These are phyloP conservation scores for Clitoria ternatea DNA, from an alignment of 306 rosid species.

Conservation along the genomic window DNA sequence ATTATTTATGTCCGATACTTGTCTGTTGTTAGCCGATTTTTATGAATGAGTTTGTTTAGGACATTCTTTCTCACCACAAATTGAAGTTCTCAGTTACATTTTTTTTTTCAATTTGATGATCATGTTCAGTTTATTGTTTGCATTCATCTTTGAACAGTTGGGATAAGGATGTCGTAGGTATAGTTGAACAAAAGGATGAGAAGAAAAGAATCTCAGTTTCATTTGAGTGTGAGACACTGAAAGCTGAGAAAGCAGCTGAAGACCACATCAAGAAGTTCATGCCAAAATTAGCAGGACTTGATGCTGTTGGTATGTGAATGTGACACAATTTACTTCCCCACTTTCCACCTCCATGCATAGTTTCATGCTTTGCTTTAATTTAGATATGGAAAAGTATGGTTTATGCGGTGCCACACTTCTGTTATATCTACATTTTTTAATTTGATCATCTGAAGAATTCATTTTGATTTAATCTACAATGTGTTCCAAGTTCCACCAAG, in stretches of 20 bases:
- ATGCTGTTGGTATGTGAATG: conserved; percentile 83
- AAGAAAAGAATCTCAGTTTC: conserved; percentile 54
- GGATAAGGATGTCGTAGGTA: conserved; percentile 68
- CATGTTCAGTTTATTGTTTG: conserved; percentile 11
- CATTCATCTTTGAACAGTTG: conserved; percentile 53
- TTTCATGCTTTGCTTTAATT: background rate
- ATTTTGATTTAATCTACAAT: background rate
- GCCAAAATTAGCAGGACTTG: conserved; percentile 85
- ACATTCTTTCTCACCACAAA: background rate
- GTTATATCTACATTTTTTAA: background rate
- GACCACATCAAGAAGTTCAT: conserved; percentile 79
- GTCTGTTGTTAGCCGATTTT: background rate
- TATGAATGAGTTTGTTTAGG: background rate
- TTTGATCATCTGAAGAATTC: background rate
- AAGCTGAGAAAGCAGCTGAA: conserved; percentile 86
- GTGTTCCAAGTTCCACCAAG: background rate
- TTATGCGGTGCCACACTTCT: background rate
- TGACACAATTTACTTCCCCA: background rate
- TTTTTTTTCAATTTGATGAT: background rate
- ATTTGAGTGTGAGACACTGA: conserved; percentile 72
- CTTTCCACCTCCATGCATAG: background rate
- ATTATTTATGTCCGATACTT: background rate
- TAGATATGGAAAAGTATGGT: background rate
- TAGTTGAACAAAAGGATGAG: conserved; percentile 67
- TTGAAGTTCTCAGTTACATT: conserved; percentile 2